phyloP scores from a whole-genome alignment of 352 stramenopile genomes.

The Pythium aquatile region DNA sequence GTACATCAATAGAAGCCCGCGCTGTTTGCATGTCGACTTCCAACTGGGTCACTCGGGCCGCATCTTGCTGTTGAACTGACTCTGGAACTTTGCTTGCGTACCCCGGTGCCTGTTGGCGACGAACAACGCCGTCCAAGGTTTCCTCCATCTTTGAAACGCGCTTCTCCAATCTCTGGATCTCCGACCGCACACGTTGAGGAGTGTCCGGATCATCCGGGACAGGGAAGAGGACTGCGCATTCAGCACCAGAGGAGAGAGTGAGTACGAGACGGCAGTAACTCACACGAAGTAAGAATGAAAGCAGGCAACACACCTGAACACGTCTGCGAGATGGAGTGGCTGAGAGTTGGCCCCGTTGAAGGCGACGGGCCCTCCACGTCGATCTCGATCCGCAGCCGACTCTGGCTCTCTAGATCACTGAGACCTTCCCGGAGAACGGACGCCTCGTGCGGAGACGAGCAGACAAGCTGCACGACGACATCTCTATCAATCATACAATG shows the following conservation, averaged over 20 bases:
- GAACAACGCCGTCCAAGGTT: slow-evolving; percentile 40
- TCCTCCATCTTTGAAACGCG: slow-evolving; percentile 52
- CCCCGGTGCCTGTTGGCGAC: slow-evolving; percentile 41
- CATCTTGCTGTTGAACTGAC: slow-evolving; percentile 56
- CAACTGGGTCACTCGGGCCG: slow-evolving; percentile 49
- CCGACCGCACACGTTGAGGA: slow-evolving; percentile 50
- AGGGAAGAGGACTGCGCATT: slow-evolving; percentile 48
- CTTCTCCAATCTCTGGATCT: slow-evolving; percentile 70
- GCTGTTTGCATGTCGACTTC: slow-evolving; percentile 54
- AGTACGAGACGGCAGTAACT: too few relatives aligned
- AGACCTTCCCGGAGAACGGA: slow-evolving; percentile 12
- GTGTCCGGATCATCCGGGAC: slow-evolving; percentile 70
- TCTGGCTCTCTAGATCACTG: slow-evolving; percentile 24
- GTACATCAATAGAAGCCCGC: slow-evolving; percentile 50
- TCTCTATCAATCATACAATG: slow-evolving; percentile 13
- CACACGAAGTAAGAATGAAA: background rate
- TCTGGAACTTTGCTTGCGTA: slow-evolving; percentile 72
- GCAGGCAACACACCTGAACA: slow-evolving; percentile 27
- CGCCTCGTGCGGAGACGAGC: slow-evolving; percentile 5
- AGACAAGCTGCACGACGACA: slow-evolving; percentile 5
- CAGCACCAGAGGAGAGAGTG: background rate
- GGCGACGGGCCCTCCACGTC: background rate
- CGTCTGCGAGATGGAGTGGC: slow-evolving; percentile 30
- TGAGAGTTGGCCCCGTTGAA: slow-evolving; percentile 8
- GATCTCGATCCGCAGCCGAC: slow-evolving; percentile 15